A percentile compares a stretch with the other conserved stretches of the same genome.
phyloP scores from a whole-genome alignment of 129 eudicot species.

The Smallanthus sonchifolius region DNA sequence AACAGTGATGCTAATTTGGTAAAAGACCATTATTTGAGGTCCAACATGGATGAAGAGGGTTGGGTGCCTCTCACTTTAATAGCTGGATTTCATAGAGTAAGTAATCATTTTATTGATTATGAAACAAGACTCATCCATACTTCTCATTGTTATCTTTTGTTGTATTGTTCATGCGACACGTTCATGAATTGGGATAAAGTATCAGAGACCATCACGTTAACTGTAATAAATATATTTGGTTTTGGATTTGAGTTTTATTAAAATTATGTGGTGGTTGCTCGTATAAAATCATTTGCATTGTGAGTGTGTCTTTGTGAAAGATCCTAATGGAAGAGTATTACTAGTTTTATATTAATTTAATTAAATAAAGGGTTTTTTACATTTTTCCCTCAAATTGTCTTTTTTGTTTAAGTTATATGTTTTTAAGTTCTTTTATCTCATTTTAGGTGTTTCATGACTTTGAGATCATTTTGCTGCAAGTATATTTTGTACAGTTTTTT shows the following conservation, averaged over 20 bases:
- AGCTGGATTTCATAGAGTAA: constrained; percentile 71
- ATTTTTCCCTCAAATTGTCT: neutral
- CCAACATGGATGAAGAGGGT: constrained; percentile 68
- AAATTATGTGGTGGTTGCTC: neutral
- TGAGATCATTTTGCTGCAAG: neutral
- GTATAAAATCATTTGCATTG: neutral
- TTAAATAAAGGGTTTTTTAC: neutral
- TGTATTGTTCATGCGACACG: neutral
- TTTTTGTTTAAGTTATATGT: neutral
- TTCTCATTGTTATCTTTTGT: neutral
- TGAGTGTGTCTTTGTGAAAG: neutral
- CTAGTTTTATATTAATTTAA: neutral
- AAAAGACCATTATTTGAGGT: constrained; percentile 55
- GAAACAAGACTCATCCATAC: neutral
- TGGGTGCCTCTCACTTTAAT: constrained; percentile 64
- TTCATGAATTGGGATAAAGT: constrained; percentile 7
- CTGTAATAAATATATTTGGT: neutral
- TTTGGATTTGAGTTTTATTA: neutral
- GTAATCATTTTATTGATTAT: constrained; percentile 21
- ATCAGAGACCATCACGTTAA: neutral
- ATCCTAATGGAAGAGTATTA: neutral
- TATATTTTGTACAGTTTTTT: neutral
- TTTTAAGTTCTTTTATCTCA: neutral
- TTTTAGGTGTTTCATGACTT: neutral
- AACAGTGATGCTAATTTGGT: constrained; percentile 65